Evolutionary conservation across 371 early-diverging fungal species (phyloP).

Genomic region (Mortierella sp.): DNA sequence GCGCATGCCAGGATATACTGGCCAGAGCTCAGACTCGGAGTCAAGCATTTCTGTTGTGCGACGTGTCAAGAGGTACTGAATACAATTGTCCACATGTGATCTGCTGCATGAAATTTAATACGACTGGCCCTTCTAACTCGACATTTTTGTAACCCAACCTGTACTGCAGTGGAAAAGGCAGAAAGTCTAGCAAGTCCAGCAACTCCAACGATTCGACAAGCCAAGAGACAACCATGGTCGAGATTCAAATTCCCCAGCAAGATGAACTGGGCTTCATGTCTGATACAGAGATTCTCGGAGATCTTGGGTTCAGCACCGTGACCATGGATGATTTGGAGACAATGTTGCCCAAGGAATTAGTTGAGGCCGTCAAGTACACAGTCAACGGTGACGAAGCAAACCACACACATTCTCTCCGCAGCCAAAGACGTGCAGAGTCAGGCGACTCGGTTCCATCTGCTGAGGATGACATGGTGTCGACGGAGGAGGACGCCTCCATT

Average conservation of each 20-base stretch:
- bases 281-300: conserved; percentile 43
- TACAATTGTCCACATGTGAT: too few relatives aligned
- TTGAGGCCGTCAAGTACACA: conserved; percentile 20
- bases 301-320: conserved; percentile 35
- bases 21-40: conserved; percentile 49
- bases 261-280: conserved; percentile 46
- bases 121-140: too few relatives aligned
- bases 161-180: conserved; percentile 26
- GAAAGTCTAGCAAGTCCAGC: too few relatives aligned
- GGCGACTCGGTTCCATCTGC: too few relatives aligned
- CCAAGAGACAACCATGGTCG: conserved; percentile 32
- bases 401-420: too few relatives aligned
- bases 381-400: conserved; percentile 7
- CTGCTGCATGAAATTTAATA: too few relatives aligned
- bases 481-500: not conserved
- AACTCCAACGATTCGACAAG: conserved; percentile 18
- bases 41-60: conserved; percentile 40
- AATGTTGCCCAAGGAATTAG: conserved; percentile 21
- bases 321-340: conserved; percentile 19
- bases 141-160: too few relatives aligned
- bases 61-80: conserved; percentile 24
- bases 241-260: conserved; percentile 38
- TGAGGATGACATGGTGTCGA: not conserved
- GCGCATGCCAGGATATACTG: conserved; percentile 33
- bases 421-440: too few relatives aligned